phyloP scores from a whole-genome alignment of 2,329 filamentous ascomycete genomes.

The Pseudohalonectria lignicola region DNA sequence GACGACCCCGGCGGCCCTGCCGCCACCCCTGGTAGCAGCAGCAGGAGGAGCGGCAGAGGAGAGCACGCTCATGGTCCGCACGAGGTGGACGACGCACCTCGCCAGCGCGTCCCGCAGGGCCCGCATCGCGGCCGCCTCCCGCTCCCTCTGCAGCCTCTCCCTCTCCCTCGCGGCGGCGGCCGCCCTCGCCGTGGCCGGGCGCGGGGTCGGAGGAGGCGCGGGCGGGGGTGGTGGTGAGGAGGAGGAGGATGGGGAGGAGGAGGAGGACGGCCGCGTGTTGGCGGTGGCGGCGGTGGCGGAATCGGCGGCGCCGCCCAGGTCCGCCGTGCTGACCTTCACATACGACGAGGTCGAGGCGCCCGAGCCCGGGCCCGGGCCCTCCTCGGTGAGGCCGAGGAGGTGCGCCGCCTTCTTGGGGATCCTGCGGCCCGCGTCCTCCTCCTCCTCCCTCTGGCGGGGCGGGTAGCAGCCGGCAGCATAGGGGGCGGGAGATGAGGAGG shows the following conservation, averaged over 20 bases:
- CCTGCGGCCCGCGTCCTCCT: slow-evolving; percentile 3
- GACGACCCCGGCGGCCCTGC: slow-evolving; percentile 11
- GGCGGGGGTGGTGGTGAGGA: no score
- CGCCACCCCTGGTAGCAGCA: slow-evolving; percentile 6
- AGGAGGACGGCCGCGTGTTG: neutral
- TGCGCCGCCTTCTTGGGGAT: slow-evolving; percentile 42
- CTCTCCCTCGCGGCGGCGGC: slow-evolving; percentile 8
- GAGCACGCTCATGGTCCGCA: no score
- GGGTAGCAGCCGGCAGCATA: no score
- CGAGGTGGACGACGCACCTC: slow-evolving; percentile 37
- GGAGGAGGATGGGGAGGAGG: neutral
- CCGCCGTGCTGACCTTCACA: neutral
- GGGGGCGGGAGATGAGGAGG: no score
- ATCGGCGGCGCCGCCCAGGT: neutral
- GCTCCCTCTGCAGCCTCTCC: slow-evolving; percentile 6
- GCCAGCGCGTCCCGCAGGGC: slow-evolving; percentile 38
- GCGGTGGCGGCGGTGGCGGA: neutral
- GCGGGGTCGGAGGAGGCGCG: no score
- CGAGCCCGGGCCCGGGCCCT: slow-evolving; percentile 10
- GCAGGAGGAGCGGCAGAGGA: no score
- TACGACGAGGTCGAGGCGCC: slow-evolving; percentile 1
- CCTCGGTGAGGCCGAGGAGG: slow-evolving; percentile 33
- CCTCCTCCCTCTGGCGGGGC: neutral
- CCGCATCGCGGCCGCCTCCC: slow-evolving; percentile 22
- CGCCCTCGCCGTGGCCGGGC: slow-evolving; percentile 11